Evolutionary conservation across 257 asterid species (phyloP).

Genomic region (Marsdenia floribunda): DNA sequence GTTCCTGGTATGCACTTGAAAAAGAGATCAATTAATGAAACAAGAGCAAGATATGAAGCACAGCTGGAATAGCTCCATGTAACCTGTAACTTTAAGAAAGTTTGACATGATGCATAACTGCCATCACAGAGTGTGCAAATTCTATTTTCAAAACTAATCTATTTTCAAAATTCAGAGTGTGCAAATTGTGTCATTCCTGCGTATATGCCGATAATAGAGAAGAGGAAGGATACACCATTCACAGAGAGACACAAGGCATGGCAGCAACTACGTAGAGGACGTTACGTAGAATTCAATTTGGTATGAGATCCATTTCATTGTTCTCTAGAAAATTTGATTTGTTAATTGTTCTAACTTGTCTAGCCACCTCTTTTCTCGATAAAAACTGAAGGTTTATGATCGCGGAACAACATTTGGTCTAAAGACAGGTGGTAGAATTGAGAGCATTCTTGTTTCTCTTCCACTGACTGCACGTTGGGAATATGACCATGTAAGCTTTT

Average conservation of each 20-base stretch:
- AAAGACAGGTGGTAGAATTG: constrained; percentile 98
- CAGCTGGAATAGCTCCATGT: background rate
- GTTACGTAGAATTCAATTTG: constrained; percentile 95
- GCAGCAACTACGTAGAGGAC: constrained; percentile 97
- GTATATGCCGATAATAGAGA: constrained; percentile 76
- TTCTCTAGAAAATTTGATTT: background rate
- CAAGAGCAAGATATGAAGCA: too few relatives aligned
- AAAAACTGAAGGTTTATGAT: constrained; percentile 68
- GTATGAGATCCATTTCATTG: constrained; percentile 32
- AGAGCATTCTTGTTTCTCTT: constrained; percentile 97
- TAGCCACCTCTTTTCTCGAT: background rate
- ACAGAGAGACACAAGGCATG: constrained; percentile 72
- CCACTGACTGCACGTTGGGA: constrained; percentile 96
- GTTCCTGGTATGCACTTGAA: background rate
- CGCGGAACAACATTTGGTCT: constrained; percentile 99
- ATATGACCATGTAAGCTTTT: constrained; percentile 73
- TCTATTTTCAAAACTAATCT: background rate
- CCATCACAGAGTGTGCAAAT: too few relatives aligned
- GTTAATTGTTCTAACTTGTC: constrained; percentile 11
- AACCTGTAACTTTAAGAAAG: background rate
- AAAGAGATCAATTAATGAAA: background rate
- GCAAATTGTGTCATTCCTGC: constrained; percentile 95
- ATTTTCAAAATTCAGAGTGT: constrained; percentile 63
- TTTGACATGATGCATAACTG: background rate
- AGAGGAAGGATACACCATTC: constrained; percentile 78